Percentiles rank a stretch among this genome's conserved stretches.
Evolutionary conservation across 2,329 filamentous ascomycete genomes (phyloP).

Genomic region (Bipolaris sorokiniana): DNA sequence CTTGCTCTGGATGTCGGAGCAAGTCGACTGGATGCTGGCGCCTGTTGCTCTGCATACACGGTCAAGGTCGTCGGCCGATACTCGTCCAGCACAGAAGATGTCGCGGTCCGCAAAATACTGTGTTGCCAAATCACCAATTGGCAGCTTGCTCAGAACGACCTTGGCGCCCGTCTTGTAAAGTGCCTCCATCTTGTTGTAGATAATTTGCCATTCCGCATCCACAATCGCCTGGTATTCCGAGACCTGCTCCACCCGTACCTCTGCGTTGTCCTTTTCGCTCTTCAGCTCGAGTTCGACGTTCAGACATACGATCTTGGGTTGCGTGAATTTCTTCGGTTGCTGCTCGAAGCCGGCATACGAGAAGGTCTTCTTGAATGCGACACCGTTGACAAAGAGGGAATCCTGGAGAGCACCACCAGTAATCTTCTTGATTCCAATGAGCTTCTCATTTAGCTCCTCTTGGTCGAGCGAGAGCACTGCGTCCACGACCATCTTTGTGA

Average conservation of each 20-base stretch:
- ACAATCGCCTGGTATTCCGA: constrained; percentile 99
- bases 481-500: constrained; percentile 98
- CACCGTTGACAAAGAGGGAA: constrained; percentile 94
- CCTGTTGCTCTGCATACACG: constrained; percentile 94
- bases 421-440: constrained; percentile 98
- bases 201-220: constrained; percentile 99
- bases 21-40: constrained; percentile 90
- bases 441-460: constrained; percentile 94
- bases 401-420: constrained; percentile 95
- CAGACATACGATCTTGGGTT: constrained; percentile 95
- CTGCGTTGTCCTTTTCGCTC: constrained; percentile 98
- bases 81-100: constrained; percentile 96
- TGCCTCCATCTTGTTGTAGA: constrained; percentile 98
- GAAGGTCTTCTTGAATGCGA: constrained; percentile 99
- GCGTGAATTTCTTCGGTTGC: constrained; percentile 92
- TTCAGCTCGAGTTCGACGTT: constrained; percentile 99
- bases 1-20: constrained; percentile 87
- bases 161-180: constrained; percentile 93
- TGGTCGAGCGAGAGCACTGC: constrained; percentile 95
- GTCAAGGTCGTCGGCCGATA: constrained; percentile 90
- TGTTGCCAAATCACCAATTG: constrained; percentile 95
- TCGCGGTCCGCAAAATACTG: constrained; percentile 98
- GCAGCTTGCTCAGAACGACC: constrained; percentile 95
- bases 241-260: constrained; percentile 96
- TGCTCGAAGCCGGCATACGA: constrained; percentile 99